Base-by-base conservation (phyloP, 805 yeast species). In the Pichia occidentalis region DNA sequence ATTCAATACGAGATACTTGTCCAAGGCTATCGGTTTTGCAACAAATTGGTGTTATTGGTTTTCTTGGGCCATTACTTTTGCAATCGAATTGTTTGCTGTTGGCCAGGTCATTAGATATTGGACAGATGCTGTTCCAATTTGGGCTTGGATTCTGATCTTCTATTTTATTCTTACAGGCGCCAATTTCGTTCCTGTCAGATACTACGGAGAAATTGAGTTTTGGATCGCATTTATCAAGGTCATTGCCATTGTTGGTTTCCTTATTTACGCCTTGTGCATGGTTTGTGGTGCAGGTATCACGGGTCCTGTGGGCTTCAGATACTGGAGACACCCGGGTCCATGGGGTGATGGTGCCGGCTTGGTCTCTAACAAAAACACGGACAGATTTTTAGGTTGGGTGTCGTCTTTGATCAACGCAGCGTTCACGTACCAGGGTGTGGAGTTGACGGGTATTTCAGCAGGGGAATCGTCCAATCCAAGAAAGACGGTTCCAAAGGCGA, bases 381-480 rank as follows among this genome's bases (percentile, higher is more conserved):
- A 68, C 35, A 67, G 78, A 54, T 78, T 80, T 52, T 60, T 79
- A 35, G 85, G 85, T 36, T 79, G 82, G 80, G 70, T 80, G 37
- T 66, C 77, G 8, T 79, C 86, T 5, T 65, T 81, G 50, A 70
- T 81, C 45, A 74, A 73, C 40, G 85, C 88, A 25, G 82, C 84
- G n/a, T 82, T 82, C 66, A 81, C 88, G 20, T 81, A 72, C 58
- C 87, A 80, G 62, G 88, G 88, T 59, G 78, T 82, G 34, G 92
- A 82, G 57, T 67, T 80, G 55, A 76, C 80, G 17, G 88, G 87
- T 59, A 68, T 82, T 39, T 67, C 85, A 4, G 83, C 84, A 24
- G 86, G 87, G 60, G 92, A 82, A 60, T 68, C 81, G 35, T 67
- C 68, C 21, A 77, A 77, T 55, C 87, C 88, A 40, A 65, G 79